phyloP scores from a whole-genome alignment of 108 stramenopile genomes.

The Cyclotella sp. region DNA sequence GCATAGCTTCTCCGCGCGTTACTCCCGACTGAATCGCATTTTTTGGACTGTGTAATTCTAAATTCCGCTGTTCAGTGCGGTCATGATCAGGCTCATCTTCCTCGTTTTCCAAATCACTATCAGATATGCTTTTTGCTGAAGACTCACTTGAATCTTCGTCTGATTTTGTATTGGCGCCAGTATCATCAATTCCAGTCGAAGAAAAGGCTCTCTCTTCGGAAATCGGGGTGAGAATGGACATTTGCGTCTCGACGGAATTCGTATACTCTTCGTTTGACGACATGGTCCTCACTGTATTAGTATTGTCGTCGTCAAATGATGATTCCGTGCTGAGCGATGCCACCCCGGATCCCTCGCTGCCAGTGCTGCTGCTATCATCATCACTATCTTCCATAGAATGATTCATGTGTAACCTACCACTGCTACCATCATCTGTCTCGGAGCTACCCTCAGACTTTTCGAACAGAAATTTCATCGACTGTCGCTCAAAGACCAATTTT shows the following conservation, averaged over 20 bases:
- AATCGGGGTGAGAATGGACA: slow-evolving; percentile 14
- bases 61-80: background rate
- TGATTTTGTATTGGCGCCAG: background rate
- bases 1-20: slow-evolving; percentile 2
- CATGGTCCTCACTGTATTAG: background rate
- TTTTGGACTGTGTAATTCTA: background rate
- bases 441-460: background rate
- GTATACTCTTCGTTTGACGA: background rate
- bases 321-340: slow-evolving; percentile 6
- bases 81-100: background rate
- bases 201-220: slow-evolving; percentile 5
- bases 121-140: slow-evolving; percentile 5
- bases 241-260: background rate
- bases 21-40: background rate
- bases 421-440: background rate
- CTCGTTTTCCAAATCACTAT: slow-evolving; percentile 2
- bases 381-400: background rate
- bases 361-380: background rate
- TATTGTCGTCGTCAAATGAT: background rate
- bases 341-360: background rate
- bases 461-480: no score
- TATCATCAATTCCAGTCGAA: background rate
- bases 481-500: background rate
- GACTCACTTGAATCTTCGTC: background rate
- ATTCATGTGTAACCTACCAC: background rate